Evolutionary conservation across 73 alveolate genomes (phyloP).

Genomic region (Symbiodinium pilosum): DNA sequence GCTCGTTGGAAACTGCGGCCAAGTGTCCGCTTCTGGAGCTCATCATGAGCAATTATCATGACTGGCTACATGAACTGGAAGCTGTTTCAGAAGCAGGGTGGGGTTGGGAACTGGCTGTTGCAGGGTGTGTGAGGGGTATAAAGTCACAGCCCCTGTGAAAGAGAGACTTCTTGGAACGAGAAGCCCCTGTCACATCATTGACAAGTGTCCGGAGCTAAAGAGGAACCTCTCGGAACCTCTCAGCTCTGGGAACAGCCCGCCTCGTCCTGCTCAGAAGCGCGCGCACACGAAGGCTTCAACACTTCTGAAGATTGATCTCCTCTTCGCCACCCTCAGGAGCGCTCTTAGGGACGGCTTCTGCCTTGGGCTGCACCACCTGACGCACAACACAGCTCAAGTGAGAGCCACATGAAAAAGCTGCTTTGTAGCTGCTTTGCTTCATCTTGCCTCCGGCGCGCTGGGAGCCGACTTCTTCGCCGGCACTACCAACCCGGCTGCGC

Average conservation of each 20-base stretch:
- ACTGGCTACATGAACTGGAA: too few relatives aligned
- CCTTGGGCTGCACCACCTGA: too few relatives aligned
- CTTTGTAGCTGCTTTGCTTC: too few relatives aligned
- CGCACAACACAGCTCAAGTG: too few relatives aligned
- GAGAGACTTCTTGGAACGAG: not conserved
- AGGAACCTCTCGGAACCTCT: not conserved
- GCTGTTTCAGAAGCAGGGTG: too few relatives aligned
- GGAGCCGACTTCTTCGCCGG: not conserved
- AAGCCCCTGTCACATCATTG: conserved; percentile 3
- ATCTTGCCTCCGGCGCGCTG: not conserved
- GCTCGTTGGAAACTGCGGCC: too few relatives aligned
- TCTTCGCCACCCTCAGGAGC: not conserved
- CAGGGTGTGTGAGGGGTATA: not conserved
- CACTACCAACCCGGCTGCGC: not conserved
- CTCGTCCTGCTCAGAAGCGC: too few relatives aligned
- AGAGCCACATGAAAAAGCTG: too few relatives aligned
- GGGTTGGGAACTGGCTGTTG: too few relatives aligned
- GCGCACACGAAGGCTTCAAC: not conserved
- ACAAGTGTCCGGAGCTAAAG: not conserved
- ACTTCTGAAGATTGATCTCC: not conserved
- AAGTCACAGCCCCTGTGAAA: conserved; percentile 11
- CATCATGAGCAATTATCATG: too few relatives aligned
- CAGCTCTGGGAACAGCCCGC: conserved; percentile 16
- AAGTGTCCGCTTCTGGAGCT: too few relatives aligned
- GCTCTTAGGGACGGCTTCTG: conserved; percentile 10